Evolutionary conservation across 2,329 filamentous ascomycete genomes (phyloP).

Genomic region (Conoideocrella luteorostrata): DNA sequence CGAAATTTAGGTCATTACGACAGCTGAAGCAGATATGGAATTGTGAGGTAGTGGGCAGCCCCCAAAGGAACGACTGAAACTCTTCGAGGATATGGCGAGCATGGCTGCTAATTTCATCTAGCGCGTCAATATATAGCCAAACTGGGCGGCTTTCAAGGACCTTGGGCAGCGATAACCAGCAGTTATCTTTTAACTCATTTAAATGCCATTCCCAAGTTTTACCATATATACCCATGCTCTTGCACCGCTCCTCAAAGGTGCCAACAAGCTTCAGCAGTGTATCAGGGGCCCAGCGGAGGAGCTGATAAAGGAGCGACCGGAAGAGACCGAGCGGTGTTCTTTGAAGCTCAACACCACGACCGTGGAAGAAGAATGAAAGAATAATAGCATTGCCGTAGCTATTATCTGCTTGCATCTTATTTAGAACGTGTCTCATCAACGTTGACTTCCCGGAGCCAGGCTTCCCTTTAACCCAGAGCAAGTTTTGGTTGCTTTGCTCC

Average conservation of each 20-base stretch:
- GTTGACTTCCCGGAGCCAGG: no score
- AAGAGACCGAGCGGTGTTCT: background rate
- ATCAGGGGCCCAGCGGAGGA: background rate
- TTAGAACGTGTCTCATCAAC: background rate
- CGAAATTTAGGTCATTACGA: background rate
- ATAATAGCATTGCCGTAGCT: background rate
- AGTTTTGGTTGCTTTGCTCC: background rate
- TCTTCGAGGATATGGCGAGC: no score
- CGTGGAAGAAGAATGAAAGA: no score
- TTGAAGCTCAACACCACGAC: no score
- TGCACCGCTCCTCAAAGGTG: background rate
- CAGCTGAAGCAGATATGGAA: background rate
- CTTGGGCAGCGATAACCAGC: background rate
- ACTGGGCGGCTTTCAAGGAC: background rate
- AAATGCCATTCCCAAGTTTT: background rate
- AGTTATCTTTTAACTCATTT: background rate
- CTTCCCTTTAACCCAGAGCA: background rate
- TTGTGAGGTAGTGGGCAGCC: no score
- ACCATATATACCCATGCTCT: background rate
- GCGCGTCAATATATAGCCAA: background rate
- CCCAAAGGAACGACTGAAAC: background rate
- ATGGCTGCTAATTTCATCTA: no score
- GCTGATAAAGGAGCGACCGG: slow-evolving; percentile 2
- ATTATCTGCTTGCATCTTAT: background rate
- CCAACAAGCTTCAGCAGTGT: background rate